Evolutionary conservation across 805 yeast genomes (phyloP).

Genomic region (Clavispora asparagi): DNA sequence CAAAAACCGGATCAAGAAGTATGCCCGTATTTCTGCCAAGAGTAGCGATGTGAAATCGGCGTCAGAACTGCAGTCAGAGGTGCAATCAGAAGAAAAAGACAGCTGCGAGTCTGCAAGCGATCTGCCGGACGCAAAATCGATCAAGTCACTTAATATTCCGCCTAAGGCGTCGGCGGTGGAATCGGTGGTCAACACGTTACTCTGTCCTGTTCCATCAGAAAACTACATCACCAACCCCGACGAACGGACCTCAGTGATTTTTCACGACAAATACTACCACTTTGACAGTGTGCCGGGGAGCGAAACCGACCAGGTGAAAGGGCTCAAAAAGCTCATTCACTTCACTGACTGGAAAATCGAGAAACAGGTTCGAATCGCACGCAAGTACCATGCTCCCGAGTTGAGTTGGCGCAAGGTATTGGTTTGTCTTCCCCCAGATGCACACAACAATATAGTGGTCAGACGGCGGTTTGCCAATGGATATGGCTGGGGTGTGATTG

Average conservation of each 20-base stretch:
- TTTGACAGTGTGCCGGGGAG: slow-evolving; percentile 26
- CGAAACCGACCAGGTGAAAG: slow-evolving; percentile 10
- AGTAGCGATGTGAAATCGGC: slow-evolving; percentile 9
- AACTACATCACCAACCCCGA: slow-evolving; percentile 30
- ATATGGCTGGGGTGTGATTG: slow-evolving; percentile 44
- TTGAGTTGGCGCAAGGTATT: slow-evolving; percentile 42
- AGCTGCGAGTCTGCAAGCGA: neutral
- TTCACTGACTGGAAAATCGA: slow-evolving; percentile 31
- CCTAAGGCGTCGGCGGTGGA: slow-evolving; percentile 41
- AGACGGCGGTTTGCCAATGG: slow-evolving; percentile 41
- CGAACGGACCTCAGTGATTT: slow-evolving; percentile 30
- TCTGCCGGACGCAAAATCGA: slow-evolving; percentile 1
- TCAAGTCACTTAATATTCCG: slow-evolving; percentile 31
- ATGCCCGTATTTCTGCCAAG: slow-evolving; percentile 16
- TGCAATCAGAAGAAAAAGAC: no score
- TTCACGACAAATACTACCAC: slow-evolving; percentile 39
- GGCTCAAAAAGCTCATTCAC: slow-evolving; percentile 17
- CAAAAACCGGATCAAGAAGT: slow-evolving; percentile 6
- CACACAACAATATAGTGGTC: slow-evolving; percentile 42
- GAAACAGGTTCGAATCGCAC: slow-evolving; percentile 38
- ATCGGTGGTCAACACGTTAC: slow-evolving; percentile 34
- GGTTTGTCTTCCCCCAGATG: slow-evolving; percentile 41
- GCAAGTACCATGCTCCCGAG: slow-evolving; percentile 32
- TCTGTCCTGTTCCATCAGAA: slow-evolving; percentile 36
- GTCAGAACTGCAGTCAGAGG: neutral